Conservation (phyloP, 768 basidiomycete genomes). For the Dentipellis fragilis region DNA sequence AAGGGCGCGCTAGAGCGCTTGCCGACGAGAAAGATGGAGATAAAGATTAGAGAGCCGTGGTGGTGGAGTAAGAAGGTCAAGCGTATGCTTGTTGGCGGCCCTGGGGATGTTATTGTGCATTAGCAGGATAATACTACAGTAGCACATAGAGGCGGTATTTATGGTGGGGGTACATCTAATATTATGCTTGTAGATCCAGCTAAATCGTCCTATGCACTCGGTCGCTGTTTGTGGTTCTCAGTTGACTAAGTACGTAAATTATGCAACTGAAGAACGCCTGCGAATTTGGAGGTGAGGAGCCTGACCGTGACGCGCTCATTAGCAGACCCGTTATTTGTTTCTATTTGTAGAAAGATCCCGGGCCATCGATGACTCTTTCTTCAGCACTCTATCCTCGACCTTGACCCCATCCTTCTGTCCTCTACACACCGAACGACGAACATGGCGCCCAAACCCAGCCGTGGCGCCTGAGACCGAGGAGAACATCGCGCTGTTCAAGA, state of each 20-base stretch:
- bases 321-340: constrained; percentile 1
- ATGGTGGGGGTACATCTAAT: too few species aligned
- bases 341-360: neutral
- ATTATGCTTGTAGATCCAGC: too few species aligned
- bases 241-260: too few species aligned
- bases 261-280: too few species aligned
- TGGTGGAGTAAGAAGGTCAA: constrained; percentile 5
- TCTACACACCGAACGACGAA: neutral
- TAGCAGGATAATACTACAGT: neutral
- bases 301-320: neutral
- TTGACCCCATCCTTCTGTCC: neutral
- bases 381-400: neutral
- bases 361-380: constrained; percentile 2
- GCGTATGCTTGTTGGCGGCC: constrained; percentile 2
- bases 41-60: constrained; percentile 2
- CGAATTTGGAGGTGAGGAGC: neutral
- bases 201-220: too few species aligned
- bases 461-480: constrained; percentile 25
- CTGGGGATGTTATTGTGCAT: constrained; percentile 9
- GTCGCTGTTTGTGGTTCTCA: too few species aligned
- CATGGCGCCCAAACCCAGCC: neutral
- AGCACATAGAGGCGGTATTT: too few species aligned
- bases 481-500: constrained; percentile 52
- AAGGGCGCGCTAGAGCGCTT: constrained; percentile 6
- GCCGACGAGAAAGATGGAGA: constrained; percentile 8